Evolutionary conservation across 257 asterid genomes (phyloP).

Genomic region (Salvia rosmarinus): DNA sequence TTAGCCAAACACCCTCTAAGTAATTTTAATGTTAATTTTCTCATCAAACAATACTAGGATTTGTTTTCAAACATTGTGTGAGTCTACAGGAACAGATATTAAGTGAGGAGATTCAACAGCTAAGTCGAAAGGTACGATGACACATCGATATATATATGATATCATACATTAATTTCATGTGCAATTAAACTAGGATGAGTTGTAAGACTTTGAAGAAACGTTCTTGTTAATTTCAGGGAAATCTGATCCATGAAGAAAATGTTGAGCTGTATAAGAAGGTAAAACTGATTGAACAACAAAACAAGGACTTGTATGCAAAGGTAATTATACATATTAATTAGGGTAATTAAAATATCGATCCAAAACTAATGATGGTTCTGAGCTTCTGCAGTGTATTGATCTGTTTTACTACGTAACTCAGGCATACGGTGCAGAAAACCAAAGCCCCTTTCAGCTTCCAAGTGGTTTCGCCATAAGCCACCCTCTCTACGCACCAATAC

Average conservation of each 20-base stretch:
- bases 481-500: conserved; percentile 41
- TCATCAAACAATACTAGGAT: too few species aligned
- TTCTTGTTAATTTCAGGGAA: conserved; percentile 49
- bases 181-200: too few species aligned
- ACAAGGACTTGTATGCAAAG: conserved; percentile 51
- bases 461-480: conserved; percentile 19
- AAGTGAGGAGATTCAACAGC: conserved; percentile 65
- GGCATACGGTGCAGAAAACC: conserved; percentile 53
- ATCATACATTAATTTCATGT: background rate
- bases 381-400: too few species aligned
- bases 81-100: conserved; percentile 62
- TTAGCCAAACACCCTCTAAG: too few species aligned
- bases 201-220: too few species aligned
- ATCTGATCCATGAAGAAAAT: conserved; percentile 68
- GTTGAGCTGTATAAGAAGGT: conserved; percentile 85
- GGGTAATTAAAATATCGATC: too few species aligned
- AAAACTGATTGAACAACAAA: conserved; percentile 57
- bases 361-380: too few species aligned
- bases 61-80: background rate
- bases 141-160: background rate
- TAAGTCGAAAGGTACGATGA: conserved; percentile 61
- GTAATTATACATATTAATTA: conserved; percentile 24
- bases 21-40: too few species aligned
- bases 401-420: conserved; percentile 26
- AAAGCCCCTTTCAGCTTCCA: conserved; percentile 37